Evolutionary conservation across 805 yeast species (phyloP).

Genomic region (Ogataea minuta): DNA sequence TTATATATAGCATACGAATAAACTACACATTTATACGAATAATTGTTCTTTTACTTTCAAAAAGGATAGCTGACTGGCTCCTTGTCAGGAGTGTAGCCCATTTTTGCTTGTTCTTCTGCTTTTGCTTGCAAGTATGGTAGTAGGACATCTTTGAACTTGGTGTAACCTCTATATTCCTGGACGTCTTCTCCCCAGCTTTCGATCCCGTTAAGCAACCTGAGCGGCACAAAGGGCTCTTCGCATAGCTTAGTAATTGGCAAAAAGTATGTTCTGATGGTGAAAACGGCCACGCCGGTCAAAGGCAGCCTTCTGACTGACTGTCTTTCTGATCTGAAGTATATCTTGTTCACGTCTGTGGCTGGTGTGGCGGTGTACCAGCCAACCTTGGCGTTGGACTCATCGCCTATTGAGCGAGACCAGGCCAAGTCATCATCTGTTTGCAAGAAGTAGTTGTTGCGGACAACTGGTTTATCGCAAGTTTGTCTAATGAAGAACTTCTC

Average conservation of each 20-base stretch:
- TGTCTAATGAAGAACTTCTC: constrained; percentile 60
- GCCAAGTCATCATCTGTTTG: constrained; percentile 63
- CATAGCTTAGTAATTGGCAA: constrained; percentile 51
- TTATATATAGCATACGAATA: constrained; percentile 12
- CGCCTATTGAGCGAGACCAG: constrained; percentile 65
- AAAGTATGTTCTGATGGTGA: constrained; percentile 65
- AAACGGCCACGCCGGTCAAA: constrained; percentile 52
- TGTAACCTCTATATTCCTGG: constrained; percentile 56
- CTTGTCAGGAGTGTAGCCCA: constrained; percentile 39
- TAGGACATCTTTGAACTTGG: constrained; percentile 49
- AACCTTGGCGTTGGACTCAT: constrained; percentile 47
- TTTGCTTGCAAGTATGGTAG: constrained; percentile 52
- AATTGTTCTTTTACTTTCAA: constrained; percentile 18
- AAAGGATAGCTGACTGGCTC: constrained; percentile 46
- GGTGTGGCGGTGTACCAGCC: constrained; percentile 64
- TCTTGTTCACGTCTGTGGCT: constrained; percentile 44
- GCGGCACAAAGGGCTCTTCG: constrained; percentile 60
- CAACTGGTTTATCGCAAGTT: constrained; percentile 61
- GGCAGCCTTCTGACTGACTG: constrained; percentile 64
- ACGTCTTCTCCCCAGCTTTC: constrained; percentile 61
- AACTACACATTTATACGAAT: constrained; percentile 1
- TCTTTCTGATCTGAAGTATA: constrained; percentile 62
- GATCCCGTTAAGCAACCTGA: constrained; percentile 57
- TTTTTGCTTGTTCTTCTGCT: constrained; percentile 47
- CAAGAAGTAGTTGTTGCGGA: constrained; percentile 61